phyloP scores from a whole-genome alignment of 495 filamentous ascomycete genomes.

The Opeltia flavorubescens region DNA sequence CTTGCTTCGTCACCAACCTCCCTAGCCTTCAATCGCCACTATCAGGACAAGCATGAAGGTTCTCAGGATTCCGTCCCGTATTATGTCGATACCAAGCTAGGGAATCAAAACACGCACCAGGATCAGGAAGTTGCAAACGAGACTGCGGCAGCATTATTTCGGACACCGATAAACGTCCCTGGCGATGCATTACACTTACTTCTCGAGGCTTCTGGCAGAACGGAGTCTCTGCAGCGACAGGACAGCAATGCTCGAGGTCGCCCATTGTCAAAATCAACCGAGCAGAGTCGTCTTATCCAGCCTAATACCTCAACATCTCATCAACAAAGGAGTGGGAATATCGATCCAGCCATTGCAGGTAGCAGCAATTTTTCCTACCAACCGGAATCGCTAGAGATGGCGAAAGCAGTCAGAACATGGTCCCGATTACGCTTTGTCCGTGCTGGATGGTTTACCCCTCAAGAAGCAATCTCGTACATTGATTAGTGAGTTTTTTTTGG shows the following conservation, averaged over 20 bases:
- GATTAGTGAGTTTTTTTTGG: slow-evolving; percentile 50
- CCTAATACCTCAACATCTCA: background rate
- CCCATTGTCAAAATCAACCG: slow-evolving; percentile 7
- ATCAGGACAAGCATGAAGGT: background rate
- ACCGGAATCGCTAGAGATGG: background rate
- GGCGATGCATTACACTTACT: slow-evolving; percentile 46
- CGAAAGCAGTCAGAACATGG: slow-evolving; percentile 73
- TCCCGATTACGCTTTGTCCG: slow-evolving; percentile 80
- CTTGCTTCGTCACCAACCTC: slow-evolving; percentile 2
- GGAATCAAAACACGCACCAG: slow-evolving; percentile 5
- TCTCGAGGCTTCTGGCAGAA: slow-evolving; percentile 43
- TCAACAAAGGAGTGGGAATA: slow-evolving; percentile 1
- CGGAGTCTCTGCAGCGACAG: slow-evolving; percentile 25
- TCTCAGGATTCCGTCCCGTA: background rate
- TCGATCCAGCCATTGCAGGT: slow-evolving; percentile 11
- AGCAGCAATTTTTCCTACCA: background rate
- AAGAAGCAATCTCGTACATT: slow-evolving; percentile 84
- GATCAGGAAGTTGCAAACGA: slow-evolving; percentile 37
- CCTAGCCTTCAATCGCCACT: slow-evolving; percentile 7
- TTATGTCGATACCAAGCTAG: background rate
- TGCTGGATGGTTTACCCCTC: slow-evolving; percentile 89
- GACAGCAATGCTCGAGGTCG: slow-evolving; percentile 1
- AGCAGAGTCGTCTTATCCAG: background rate
- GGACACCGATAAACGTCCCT: slow-evolving; percentile 42
- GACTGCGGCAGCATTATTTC: slow-evolving; percentile 39